Percentiles rank a stretch among this genome's conserved stretches.
phyloP scores from a whole-genome alignment of 106 monocot genomes.

The Alisma plantagoaquatica region DNA sequence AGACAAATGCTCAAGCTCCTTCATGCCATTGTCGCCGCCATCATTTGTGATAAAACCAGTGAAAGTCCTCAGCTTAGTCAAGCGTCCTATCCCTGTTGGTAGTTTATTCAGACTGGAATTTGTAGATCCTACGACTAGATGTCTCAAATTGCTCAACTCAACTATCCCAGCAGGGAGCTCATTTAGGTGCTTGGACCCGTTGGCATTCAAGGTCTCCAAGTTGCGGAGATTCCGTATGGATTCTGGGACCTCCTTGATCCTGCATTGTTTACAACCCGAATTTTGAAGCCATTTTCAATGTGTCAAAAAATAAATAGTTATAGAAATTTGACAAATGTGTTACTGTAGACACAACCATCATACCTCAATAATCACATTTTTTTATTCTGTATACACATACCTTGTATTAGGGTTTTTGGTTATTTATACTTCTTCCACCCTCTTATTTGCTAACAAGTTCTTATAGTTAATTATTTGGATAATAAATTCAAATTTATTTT shows the following conservation, averaged over 20 bases:
- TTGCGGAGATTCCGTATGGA: constrained; percentile 20
- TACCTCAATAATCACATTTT: too few relatives aligned
- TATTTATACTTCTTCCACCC: too few relatives aligned
- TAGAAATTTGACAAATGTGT: too few relatives aligned
- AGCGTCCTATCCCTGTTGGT: constrained; percentile 20
- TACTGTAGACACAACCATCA: too few relatives aligned
- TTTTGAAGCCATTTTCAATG: too few relatives aligned
- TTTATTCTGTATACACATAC: too few relatives aligned
- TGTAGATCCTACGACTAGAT: constrained; percentile 3
- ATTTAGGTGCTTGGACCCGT: constrained; percentile 12
- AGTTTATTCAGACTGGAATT: constrained; percentile 12
- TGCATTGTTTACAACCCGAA: too few relatives aligned
- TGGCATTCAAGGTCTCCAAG: constrained; percentile 17
- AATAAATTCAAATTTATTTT: too few relatives aligned
- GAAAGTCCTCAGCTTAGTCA: constrained; percentile 17
- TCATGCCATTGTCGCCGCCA: constrained; percentile 4
- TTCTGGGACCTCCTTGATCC: constrained; percentile 12
- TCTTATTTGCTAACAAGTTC: too few relatives aligned
- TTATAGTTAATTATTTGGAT: too few relatives aligned
- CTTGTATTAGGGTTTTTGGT: too few relatives aligned
- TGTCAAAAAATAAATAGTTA: too few relatives aligned
- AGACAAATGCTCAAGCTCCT: constrained; percentile 20
- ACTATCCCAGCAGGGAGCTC: constrained; percentile 19
- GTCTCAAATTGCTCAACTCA: constrained; percentile 14
- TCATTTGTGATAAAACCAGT: constrained; percentile 13